Conservation (phyloP, 805 yeast species). For the Clavispora asparagi region DNA sequence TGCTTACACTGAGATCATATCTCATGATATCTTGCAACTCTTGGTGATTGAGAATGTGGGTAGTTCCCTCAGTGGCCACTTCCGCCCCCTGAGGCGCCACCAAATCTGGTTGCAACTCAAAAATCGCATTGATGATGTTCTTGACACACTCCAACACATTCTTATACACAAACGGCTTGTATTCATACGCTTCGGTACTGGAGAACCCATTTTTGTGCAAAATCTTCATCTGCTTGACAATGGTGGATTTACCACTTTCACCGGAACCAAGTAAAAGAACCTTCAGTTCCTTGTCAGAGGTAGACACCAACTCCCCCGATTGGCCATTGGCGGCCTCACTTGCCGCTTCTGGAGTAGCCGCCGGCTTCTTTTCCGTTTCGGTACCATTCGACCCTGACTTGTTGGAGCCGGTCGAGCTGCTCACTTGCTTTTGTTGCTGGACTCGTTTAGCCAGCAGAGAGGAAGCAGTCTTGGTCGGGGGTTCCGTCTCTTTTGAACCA, state of each 20-base stretch:
- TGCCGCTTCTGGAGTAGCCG: not conserved
- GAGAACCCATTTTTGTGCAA: slow-evolving; percentile 68
- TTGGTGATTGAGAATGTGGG: slow-evolving; percentile 20
- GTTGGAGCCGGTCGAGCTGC: not conserved
- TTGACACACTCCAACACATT: slow-evolving; percentile 76
- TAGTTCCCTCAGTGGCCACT: slow-evolving; percentile 3
- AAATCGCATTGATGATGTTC: slow-evolving; percentile 62
- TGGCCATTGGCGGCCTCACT: not conserved
- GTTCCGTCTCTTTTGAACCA: not conserved
- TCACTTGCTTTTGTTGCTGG: not conserved
- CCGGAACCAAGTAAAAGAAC: slow-evolving; percentile 84
- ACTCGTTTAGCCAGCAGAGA: not conserved
- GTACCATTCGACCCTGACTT: not conserved
- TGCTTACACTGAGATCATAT: slow-evolving; percentile 49
- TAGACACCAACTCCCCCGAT: slow-evolving; percentile 5
- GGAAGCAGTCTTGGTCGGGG: not conserved
- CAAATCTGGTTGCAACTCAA: slow-evolving; percentile 42
- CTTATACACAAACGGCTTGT: slow-evolving; percentile 72
- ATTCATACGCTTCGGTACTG: slow-evolving; percentile 65
- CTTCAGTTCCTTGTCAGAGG: slow-evolving; percentile 49
- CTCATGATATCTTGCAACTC: slow-evolving; percentile 43
- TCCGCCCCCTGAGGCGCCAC: slow-evolving; percentile 17
- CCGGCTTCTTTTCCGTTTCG: not conserved
- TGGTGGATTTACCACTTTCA: slow-evolving; percentile 77
- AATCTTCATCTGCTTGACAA: slow-evolving; percentile 77